Percentiles rank a stretch among this genome's conserved stretches.
These are phyloP conservation scores for Pythium folliculosum DNA, from an alignment of 352 stramenopile genomes.

Conservation along the genomic window DNA sequence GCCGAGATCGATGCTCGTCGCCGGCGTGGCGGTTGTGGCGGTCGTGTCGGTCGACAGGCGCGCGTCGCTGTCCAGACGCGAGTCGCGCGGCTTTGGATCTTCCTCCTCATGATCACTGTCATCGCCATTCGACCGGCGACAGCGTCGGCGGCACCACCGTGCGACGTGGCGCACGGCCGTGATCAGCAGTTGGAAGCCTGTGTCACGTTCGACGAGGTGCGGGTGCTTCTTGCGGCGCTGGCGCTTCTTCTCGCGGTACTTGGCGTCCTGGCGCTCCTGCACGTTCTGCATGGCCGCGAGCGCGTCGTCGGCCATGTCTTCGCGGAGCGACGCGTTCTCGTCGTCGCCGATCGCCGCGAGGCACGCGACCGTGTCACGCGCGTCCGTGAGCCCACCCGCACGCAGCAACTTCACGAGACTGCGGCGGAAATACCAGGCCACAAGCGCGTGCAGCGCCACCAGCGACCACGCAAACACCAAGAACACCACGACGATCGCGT, in stretches of 20 bases:
- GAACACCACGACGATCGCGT: conserved; percentile 17
- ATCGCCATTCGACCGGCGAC: not conserved
- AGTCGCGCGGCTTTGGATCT: not conserved
- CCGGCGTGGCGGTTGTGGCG: not conserved
- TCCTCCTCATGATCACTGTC: not conserved
- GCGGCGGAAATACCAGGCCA: conserved; percentile 43
- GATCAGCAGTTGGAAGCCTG: conserved; percentile 36
- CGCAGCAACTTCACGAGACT: conserved; percentile 33
- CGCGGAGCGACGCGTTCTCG: conserved; percentile 19
- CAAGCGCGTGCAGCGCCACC: conserved; percentile 38
- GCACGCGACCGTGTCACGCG: conserved; percentile 18
- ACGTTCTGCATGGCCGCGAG: conserved; percentile 31
- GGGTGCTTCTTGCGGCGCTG: conserved; percentile 2
- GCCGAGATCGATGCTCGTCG: conserved; percentile 14
- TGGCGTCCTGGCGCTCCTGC: conserved; percentile 24
- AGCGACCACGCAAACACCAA: conserved; percentile 25
- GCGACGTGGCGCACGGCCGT: conserved; percentile 2
- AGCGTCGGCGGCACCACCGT: not conserved
- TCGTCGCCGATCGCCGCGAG: conserved; percentile 26
- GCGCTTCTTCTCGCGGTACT: conserved; percentile 17
- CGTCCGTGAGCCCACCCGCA: conserved; percentile 29
- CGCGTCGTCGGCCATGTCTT: conserved; percentile 32
- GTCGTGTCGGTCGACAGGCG: too few species aligned
- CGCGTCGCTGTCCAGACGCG: not conserved
- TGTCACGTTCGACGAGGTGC: conserved; percentile 21